Conservation (phyloP, 371 early-diverging fungal species). For the Mucor saturninus region DNA sequence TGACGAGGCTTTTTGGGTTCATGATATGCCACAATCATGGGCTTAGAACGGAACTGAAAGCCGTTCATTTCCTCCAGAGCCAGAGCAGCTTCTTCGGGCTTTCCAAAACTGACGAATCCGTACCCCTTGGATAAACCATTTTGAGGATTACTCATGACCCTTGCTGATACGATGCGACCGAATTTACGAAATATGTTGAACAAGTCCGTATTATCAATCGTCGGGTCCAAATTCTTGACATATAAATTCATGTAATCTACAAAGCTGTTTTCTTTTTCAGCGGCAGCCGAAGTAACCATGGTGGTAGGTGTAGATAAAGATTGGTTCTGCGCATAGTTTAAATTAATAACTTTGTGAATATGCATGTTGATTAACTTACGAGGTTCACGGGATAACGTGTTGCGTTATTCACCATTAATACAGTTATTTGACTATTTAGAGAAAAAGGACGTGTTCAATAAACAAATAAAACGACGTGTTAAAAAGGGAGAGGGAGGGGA, state of each 20-base stretch:
- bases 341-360: background rate
- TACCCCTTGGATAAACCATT: conserved; percentile 53
- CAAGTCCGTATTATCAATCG: conserved; percentile 43
- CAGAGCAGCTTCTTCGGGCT: conserved; percentile 40
- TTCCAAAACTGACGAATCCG: conserved; percentile 52
- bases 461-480: background rate
- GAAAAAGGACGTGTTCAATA: background rate
- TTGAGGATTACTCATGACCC: conserved; percentile 50
- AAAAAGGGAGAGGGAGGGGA: conserved; percentile 1
- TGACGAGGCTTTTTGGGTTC: conserved; percentile 50
- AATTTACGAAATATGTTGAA: conserved; percentile 45
- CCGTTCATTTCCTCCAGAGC: conserved; percentile 50
- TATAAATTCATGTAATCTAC: conserved; percentile 46
- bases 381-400: conserved; percentile 3
- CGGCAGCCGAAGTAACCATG: too few species aligned
- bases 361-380: conserved; percentile 2
- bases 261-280: conserved; percentile 14
- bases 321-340: background rate
- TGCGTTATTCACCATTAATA: conserved; percentile 9
- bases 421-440: conserved; percentile 12
- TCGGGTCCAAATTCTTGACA: conserved; percentile 52
- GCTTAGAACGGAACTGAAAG: conserved; percentile 30
- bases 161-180: conserved; percentile 53
- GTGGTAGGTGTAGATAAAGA: conserved; percentile 7
- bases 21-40: conserved; percentile 49